Base-by-base conservation (phyloP, 345 rosid genomes). In the Syzygium oleosum region DNA sequence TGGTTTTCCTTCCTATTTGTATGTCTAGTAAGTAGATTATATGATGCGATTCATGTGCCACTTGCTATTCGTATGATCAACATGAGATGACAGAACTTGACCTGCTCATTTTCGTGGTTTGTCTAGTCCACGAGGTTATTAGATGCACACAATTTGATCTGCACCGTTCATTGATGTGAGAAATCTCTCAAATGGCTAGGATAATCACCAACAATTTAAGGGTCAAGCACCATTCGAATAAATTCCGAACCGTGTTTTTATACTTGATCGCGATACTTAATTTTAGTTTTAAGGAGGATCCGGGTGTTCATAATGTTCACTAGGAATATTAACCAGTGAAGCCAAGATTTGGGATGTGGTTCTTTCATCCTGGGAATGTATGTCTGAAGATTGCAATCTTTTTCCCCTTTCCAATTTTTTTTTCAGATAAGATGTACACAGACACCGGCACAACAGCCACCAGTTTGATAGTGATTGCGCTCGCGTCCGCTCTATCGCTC, bases 401-500 rank as follows among this genome's bases (percentile, higher is more conserved):
- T 41, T 23, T 15, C 46, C 10, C 25, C 16, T 85, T 12, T 38
- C 38, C 7, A 10, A 23, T 49, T 31, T 31, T 29, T 6, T 53
- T 12, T 21, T 31, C 59, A 88, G 97, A 92, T 90, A 93, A 93
- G 92, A 84, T 93, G 88, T 59, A 88, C 41, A 83, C 87, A 1
- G 89, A 88, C 52, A 65, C 49, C 3, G 89, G 86, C 46, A 77
- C 89, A 41, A 91, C 94, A 13, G 92, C 94, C 16, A 84, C 93
- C 13, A 93, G 93, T 43, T 87, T 94, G 87, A 92, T 93, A 85
- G 88, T 88, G 89, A 90, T 94, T 17, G 97, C 99, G 7, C 92
- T 96, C 23, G 97, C 99, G 3, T 95, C 95, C 65, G 96, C 93
- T 11, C 92, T 96, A 86, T 94, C 93, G 2, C 90, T 96, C 12